Evolutionary conservation across 257 asterid genomes (phyloP).

Genomic region (Mitragyna speciosa): DNA sequence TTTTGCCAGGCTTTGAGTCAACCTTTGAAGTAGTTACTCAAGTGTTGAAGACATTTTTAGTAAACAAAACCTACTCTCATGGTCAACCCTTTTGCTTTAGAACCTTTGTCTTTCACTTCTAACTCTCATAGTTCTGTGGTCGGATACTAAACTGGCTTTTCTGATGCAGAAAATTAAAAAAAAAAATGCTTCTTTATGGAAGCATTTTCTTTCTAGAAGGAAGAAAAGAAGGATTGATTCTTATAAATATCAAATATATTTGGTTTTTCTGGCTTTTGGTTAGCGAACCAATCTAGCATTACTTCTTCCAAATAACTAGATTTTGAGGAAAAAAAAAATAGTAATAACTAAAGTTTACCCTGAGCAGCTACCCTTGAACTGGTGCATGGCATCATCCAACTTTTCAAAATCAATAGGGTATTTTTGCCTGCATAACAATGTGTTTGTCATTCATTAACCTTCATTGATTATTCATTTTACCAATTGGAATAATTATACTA

Average conservation of each 20-base stretch:
- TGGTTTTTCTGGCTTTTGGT: not conserved
- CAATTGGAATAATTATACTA: not conserved
- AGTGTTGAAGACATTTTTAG: too few relatives aligned
- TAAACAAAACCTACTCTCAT: too few relatives aligned
- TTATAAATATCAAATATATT: not conserved
- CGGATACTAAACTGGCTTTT: too few relatives aligned
- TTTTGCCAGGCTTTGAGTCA: too few relatives aligned
- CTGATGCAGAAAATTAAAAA: too few relatives aligned
- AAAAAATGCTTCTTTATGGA: not conserved
- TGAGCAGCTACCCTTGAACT: slow-evolving; percentile 83
- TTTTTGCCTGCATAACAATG: slow-evolving; percentile 34
- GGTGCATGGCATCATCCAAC: slow-evolving; percentile 67
- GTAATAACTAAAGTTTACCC: slow-evolving; percentile 41
- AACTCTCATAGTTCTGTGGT: too few relatives aligned
- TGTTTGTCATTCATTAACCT: not conserved
- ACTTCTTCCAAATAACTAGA: not conserved
- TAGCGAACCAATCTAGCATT: not conserved
- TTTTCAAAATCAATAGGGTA: slow-evolving; percentile 54
- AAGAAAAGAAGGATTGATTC: too few relatives aligned
- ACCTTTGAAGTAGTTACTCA: too few relatives aligned
- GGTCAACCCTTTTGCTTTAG: too few relatives aligned
- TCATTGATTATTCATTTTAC: not conserved
- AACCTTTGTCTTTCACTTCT: too few relatives aligned
- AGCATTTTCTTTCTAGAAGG: too few relatives aligned
- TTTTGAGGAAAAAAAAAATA: too few relatives aligned